A percentile compares a stretch with the other conserved stretches of the same genome.
Conservation (phyloP, 2,329 filamentous ascomycete species). For the Trichophyton equinum region DNA sequence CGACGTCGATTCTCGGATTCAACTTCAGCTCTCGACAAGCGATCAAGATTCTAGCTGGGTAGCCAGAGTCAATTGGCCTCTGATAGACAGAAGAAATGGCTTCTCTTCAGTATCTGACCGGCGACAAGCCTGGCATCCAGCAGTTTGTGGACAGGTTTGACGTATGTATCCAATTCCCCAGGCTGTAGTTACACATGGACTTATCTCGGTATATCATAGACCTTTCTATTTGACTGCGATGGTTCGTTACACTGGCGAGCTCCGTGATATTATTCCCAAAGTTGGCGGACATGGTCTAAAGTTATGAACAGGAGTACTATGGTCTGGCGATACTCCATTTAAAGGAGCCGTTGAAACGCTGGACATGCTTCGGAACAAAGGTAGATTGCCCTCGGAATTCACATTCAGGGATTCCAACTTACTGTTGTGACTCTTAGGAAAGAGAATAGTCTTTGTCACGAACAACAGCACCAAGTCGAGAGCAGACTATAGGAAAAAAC, state of each 20-base stretch:
- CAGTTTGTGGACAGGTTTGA: conserved; percentile 86
- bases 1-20: not conserved
- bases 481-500: conserved; percentile 82
- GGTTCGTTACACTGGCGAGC: conserved; percentile 42
- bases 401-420: not conserved
- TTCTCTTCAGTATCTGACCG: conserved; percentile 54
- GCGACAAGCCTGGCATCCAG: conserved; percentile 62
- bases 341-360: conserved; percentile 76
- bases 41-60: not conserved
- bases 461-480: conserved; percentile 99
- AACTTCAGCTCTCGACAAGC: not conserved
- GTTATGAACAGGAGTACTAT: conserved; percentile 65
- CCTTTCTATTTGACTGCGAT: conserved; percentile 94
- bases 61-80: not conserved
- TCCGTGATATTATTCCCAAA: not conserved
- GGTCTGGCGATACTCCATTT: conserved; percentile 88
- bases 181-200: not conserved
- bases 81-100: not conserved
- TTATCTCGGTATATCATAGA: conserved; percentile 36
- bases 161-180: conserved; percentile 43
- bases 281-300: conserved; percentile 3
- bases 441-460: conserved; percentile 88
- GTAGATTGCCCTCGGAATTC: conserved; percentile 33
- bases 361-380: conserved; percentile 66
- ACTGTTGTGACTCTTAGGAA: conserved; percentile 44